Evolutionary conservation across 257 asterid species (phyloP).

Genomic region (Pogostemon cablin): DNA sequence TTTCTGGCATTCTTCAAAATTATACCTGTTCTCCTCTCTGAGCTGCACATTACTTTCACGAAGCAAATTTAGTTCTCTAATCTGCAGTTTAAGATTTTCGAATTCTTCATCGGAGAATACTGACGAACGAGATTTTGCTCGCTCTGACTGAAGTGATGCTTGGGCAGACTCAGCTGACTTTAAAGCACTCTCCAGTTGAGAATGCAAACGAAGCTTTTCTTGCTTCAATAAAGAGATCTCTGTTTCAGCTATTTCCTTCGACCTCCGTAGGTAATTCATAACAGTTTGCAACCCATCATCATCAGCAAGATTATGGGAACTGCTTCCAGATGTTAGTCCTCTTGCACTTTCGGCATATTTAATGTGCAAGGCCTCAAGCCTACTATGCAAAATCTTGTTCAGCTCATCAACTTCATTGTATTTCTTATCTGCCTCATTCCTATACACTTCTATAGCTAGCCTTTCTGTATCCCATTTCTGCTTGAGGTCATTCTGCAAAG

Average conservation of each 20-base stretch:
- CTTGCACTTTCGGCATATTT: slow-evolving; percentile 82
- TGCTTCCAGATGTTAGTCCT: slow-evolving; percentile 62
- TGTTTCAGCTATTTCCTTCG: slow-evolving; percentile 92
- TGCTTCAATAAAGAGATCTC: slow-evolving; percentile 87
- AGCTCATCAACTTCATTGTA: slow-evolving; percentile 77
- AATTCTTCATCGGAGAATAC: slow-evolving; percentile 77
- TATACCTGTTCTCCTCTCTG: slow-evolving; percentile 85
- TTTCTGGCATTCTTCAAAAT: slow-evolving; percentile 92
- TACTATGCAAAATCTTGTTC: slow-evolving; percentile 83
- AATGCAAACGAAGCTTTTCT: slow-evolving; percentile 82
- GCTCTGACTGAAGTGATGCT: slow-evolving; percentile 60
- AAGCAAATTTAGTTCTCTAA: slow-evolving; percentile 82
- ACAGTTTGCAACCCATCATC: slow-evolving; percentile 81
- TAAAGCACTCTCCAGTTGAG: slow-evolving; percentile 80
- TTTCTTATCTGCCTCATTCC: slow-evolving; percentile 72
- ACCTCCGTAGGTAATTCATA: slow-evolving; percentile 82
- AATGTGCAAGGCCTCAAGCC: slow-evolving; percentile 86
- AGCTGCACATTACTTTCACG: slow-evolving; percentile 95
- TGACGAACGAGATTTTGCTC: slow-evolving; percentile 60
- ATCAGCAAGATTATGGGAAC: slow-evolving; percentile 46
- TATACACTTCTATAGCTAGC: slow-evolving; percentile 66
- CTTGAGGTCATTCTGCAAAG: slow-evolving; percentile 67
- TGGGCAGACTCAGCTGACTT: slow-evolving; percentile 83
- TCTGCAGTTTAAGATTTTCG: slow-evolving; percentile 76
- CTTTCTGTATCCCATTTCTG: slow-evolving; percentile 78